Evolutionary conservation across 2,329 filamentous ascomycete genomes (phyloP), one percentile per base, ranked within the genome.

Genomic region (Cadophora sp.): DNA sequence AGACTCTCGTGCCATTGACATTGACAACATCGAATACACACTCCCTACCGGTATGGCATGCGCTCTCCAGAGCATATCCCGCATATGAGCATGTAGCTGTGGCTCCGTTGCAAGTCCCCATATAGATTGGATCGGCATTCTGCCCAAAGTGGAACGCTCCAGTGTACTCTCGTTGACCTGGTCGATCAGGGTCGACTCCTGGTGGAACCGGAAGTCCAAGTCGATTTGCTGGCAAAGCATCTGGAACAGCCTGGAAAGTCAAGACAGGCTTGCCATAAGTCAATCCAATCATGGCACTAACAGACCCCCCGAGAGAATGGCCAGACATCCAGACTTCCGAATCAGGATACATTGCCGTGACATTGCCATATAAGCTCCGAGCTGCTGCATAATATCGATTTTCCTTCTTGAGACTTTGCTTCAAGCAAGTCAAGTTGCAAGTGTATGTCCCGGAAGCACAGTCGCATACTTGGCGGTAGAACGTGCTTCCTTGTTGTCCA

Each of bases 1-100:
- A 94, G 5, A 97, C 92, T 41, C 96, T 89, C 92, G 96, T 98
- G 11, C 94, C 94, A 75, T 95, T 90, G 77, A 97, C 94, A 41
- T 86, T 89, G 33, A 98, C 95, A 0, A 96, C 96, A 74, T 99
- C 95, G 76, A 97, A 99, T 0, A 91, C 87, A 75, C 96, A 98
- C 77, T 96, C 91, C 62, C 87, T 86, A 8, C 96, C 96, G 0
- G 93, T 91, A 74, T 98, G 96, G 73, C 96, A 99, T n/a, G 90
- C 85, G 14, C 93, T 91, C 79, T 99, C 94, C 83, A 99, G 86
- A 1, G 96, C 94, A 77, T 98, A 99, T 0, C 96, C 96, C 1
- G 89, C 95, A 75, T 77, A 97, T 89, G 94, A 96, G 79, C 96
- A 98, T 13, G 91, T 89, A 2, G 95, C 94, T 1, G 92, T 94